Evolutionary conservation across 2,329 filamentous ascomycete species (phyloP), one percentile per base, ranked within the genome.

Genomic region (Diplodia corticola): DNA sequence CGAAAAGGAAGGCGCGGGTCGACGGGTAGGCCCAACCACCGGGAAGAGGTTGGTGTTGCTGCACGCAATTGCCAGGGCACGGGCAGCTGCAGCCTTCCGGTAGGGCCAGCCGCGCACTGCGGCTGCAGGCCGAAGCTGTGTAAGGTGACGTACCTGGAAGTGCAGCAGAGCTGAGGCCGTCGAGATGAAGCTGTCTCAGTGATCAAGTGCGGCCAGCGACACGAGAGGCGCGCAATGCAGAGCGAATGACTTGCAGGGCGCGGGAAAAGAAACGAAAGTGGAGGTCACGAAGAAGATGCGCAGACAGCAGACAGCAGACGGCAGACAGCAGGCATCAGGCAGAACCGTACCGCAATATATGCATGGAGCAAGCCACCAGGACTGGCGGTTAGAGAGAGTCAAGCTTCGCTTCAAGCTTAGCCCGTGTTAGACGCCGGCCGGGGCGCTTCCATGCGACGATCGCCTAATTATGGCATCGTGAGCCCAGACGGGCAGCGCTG

Each of bases 21-120:
- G 37, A 7, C 3, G 17, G 24, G 35, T 17, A 6, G 12, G 35
- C 13, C 33, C 55, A 46, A 44, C 44, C 57, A 46, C 40, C 44
- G 17, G 12, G 26, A 6, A 7, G 40, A 33, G 57, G 57, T 26
- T 61, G 57, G 55, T 28, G 55, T 44, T 15, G 51, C 51, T 28
- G 54, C 33, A 37, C 37, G 44, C 46, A 6, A n/a, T 6, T 3
- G 17, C n/a, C 13, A 40, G 54, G 54, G 22, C 54, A 44, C n/a
- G 54, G 54, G 57, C 57, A 33, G 40, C 57, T 61, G 57, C 57
- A 61, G 57, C 57, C 57, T 61, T 49, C 40, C 28, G 40, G 44
- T 22, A 61, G 44, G 57, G 57, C 57, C 57, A 60, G 48, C 37
- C n/a, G 15, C 13, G 44, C 17, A 20, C n/a, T 22, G 15, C 30